A percentile compares a stretch with the other conserved stretches of the same genome.
Evolutionary conservation across 2,329 filamentous ascomycete genomes (phyloP).

Genomic region (Penicillium sp.): DNA sequence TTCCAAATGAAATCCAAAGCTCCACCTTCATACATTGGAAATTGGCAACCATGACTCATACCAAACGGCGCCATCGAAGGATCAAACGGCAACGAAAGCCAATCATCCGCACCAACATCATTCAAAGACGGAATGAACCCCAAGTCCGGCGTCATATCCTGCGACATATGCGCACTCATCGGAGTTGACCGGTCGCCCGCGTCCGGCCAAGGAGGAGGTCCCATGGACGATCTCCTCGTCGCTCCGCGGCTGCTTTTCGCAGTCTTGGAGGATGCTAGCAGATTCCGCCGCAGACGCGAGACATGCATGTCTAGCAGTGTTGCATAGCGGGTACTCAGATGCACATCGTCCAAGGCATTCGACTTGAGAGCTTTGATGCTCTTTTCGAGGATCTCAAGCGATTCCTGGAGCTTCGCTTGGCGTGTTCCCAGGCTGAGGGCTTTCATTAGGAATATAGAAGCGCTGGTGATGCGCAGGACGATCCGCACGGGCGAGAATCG

Average conservation of each 20-base stretch:
- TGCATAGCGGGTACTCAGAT: conserved; percentile 51
- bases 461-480: conserved; percentile 53
- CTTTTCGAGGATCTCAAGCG: conserved; percentile 48
- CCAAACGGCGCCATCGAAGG: conserved; percentile 46
- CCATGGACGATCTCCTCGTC: conserved; percentile 31
- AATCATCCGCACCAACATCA: conserved; percentile 38
- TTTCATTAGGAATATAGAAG: conserved; percentile 54
- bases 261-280: conserved; percentile 35
- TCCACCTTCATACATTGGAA: conserved; percentile 41
- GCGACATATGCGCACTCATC: conserved; percentile 22
- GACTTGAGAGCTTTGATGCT: conserved; percentile 49
- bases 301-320: conserved; percentile 48
- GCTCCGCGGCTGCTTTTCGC: conserved; percentile 27
- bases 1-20: conserved; percentile 46
- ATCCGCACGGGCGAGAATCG: conserved; percentile 53
- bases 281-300: conserved; percentile 39
- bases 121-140: conserved; percentile 31
- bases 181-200: conserved; percentile 20
- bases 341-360: conserved; percentile 51
- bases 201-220: conserved; percentile 28
- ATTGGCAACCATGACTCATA: conserved; percentile 36
- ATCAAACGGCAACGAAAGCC: conserved; percentile 44
- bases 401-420: conserved; percentile 49
- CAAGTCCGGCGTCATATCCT: conserved; percentile 28
- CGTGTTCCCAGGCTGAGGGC: conserved; percentile 50